phyloP scores from a whole-genome alignment of 352 stramenopile species.

The Plasmopara halstedii region DNA sequence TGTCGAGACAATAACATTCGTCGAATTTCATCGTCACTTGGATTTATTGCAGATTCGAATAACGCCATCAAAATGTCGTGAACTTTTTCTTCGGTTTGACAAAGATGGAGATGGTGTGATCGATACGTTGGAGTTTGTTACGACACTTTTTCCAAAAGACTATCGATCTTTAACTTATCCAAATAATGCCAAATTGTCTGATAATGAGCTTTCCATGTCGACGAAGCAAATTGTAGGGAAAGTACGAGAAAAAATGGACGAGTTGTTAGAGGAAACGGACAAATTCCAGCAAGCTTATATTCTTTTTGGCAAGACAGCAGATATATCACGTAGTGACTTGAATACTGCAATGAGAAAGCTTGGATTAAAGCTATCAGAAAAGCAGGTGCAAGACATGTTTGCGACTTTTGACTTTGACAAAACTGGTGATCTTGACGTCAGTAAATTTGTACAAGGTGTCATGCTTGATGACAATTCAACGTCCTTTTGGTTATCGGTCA shows the following conservation, averaged over 20 bases:
- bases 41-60: constrained; percentile 53
- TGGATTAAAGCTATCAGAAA: constrained; percentile 40
- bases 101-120: constrained; percentile 49
- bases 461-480: constrained; percentile 63
- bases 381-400: constrained; percentile 55
- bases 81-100: constrained; percentile 63
- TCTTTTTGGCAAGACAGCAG: constrained; percentile 57
- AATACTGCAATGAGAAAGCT: constrained; percentile 44
- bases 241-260: constrained; percentile 55
- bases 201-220: constrained; percentile 33
- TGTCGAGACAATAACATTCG: constrained; percentile 48
- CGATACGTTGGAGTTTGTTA: constrained; percentile 58
- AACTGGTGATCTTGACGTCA: constrained; percentile 66
- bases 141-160: constrained; percentile 43
- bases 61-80: constrained; percentile 38
- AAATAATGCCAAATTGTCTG: constrained; percentile 11
- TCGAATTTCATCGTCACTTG: constrained; percentile 51
- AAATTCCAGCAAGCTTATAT: constrained; percentile 68
- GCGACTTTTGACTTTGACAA: constrained; percentile 71
- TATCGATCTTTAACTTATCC: constrained; percentile 14
- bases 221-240: constrained; percentile 50
- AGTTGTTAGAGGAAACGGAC: constrained; percentile 60
- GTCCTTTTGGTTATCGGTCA: constrained; percentile 44
- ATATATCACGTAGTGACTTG: constrained; percentile 51
- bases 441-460: constrained; percentile 74